Base-by-base conservation (phyloP, 2,329 filamentous ascomycete species). In the Fusarium anthophilum region DNA sequence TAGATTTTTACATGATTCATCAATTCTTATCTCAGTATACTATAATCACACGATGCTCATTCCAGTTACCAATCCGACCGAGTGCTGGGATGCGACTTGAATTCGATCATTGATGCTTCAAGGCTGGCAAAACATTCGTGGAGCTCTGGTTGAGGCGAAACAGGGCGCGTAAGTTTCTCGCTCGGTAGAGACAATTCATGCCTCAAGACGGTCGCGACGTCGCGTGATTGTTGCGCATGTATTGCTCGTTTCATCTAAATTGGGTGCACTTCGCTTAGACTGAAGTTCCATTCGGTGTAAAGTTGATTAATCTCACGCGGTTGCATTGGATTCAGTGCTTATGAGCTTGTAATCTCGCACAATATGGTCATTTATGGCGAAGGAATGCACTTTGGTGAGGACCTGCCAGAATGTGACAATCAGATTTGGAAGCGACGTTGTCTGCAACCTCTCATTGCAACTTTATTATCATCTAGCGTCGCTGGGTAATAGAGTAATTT, bases 1-100 rank as follows among this genome's bases (percentile, higher is more conserved):
- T 54, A 48, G 32, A 71, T 43, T 41, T 32, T 48, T 37, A 62
- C 22, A 69, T 48, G 66, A 68, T 48, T 63, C 28, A 63, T 8
- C 10, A 30, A 17, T 11, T 20, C 4, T 14, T 5, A 8, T 13
- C 4, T 32, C 22, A 4, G 11, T 24, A 11, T 18, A 17, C 1
- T 7, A 14, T 5, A 24, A 14, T 18, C 6, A 15, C 8, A 37
- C 9, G 30, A 35, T 58, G 1, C 48, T 13, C 9, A 38, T 24
- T 28, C 20, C 7, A 15, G 28, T 24, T 5, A 14, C 43, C 20
- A 47, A 9, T 43, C 22, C 17, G 26, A 41, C 24, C 20, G 26
- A 41, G 18, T 6, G 24, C 24, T 28, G 8, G 5, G 18, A 17
- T 17, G 3, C 10, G 4, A 26, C 18, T 32, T 12, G 12, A 20